These are phyloP conservation scores for Canariomyces notabilis DNA, from an alignment of 2,329 filamentous ascomycete species.

Conservation along the genomic window DNA sequence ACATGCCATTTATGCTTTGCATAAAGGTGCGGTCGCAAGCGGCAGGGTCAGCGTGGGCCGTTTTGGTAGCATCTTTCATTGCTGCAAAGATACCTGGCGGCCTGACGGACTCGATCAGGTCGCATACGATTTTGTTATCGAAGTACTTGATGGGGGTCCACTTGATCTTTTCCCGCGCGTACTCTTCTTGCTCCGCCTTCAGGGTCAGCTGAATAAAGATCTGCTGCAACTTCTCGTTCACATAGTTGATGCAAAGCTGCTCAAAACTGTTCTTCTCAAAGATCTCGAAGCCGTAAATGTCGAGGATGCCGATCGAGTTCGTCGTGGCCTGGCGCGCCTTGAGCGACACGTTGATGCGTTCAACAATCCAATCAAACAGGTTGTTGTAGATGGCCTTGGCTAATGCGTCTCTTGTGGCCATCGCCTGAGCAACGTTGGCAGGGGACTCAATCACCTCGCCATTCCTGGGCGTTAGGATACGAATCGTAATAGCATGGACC, in stretches of 20 bases:
- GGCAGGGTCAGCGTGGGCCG: conserved; percentile 90
- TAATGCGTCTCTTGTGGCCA: conserved; percentile 81
- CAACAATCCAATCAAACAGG: conserved; percentile 97
- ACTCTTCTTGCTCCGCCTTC: conserved; percentile 97
- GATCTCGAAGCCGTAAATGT: conserved; percentile 99
- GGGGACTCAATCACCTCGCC: conserved; percentile 68
- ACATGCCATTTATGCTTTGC: conserved; percentile 84
- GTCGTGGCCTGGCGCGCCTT: conserved; percentile 68
- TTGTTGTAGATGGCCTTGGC: conserved; percentile 97
- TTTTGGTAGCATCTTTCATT: conserved; percentile 95
- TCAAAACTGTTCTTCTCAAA: conserved; percentile 99
- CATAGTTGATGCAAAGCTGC: conserved; percentile 98
- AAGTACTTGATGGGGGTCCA: conserved; percentile 99
- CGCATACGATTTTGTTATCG: conserved; percentile 98
- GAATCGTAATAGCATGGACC: conserved; percentile 81
- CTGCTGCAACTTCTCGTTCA: conserved; percentile 98
- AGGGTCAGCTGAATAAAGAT: conserved; percentile 98
- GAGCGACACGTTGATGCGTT: conserved; percentile 82
- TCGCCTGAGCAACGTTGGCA: conserved; percentile 80
- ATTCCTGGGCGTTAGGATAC: conserved; percentile 68
- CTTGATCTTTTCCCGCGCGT: conserved; percentile 89
- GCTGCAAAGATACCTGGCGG: conserved; percentile 92
- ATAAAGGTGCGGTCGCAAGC: conserved; percentile 96
- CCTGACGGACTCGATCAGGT: conserved; percentile 86
- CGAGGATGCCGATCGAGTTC: conserved; percentile 91